Conservation (phyloP, 805 yeast species). For the Candida cerambycidarum region DNA sequence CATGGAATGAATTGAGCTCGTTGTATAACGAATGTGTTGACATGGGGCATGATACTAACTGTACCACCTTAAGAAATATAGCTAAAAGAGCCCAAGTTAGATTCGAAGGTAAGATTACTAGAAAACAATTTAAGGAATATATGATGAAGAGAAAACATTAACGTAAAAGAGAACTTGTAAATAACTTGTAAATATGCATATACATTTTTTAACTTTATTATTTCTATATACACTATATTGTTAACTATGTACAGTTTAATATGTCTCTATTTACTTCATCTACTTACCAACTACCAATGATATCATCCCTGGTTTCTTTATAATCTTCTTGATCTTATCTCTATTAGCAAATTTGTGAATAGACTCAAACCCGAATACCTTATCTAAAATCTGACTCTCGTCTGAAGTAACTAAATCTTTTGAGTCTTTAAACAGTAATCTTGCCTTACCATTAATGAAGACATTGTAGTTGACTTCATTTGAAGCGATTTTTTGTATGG, state of each 20-base stretch:
- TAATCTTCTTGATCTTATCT: conserved; percentile 50
- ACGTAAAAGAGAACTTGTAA: conserved; percentile 4
- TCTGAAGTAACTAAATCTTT: conserved; percentile 36
- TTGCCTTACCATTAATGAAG: conserved; percentile 73
- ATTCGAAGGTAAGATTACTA: conserved; percentile 39
- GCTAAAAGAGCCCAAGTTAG: conserved; percentile 36
- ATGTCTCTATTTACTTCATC: background rate
- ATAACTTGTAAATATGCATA: conserved; percentile 11
- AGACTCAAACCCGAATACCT: conserved; percentile 29
- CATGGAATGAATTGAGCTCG: conserved; percentile 34
- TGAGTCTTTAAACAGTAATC: conserved; percentile 42
- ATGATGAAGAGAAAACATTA: conserved; percentile 33
- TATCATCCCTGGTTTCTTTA: conserved; percentile 51
- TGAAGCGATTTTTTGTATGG: conserved; percentile 39
- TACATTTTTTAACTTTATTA: conserved; percentile 5
- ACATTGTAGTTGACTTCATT: conserved; percentile 48
- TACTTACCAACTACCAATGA: conserved; percentile 21
- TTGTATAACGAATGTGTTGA: conserved; percentile 32
- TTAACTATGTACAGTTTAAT: conserved; percentile 1
- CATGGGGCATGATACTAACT: conserved; percentile 29
- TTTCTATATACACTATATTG: no score
- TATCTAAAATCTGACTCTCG: conserved; percentile 35
- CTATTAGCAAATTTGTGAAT: conserved; percentile 44
- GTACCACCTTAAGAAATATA: conserved; percentile 33
- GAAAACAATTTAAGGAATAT: conserved; percentile 33